These are phyloP conservation scores for Aspergillus campestris DNA, from an alignment of 495 filamentous ascomycete species.

Conservation along the genomic window DNA sequence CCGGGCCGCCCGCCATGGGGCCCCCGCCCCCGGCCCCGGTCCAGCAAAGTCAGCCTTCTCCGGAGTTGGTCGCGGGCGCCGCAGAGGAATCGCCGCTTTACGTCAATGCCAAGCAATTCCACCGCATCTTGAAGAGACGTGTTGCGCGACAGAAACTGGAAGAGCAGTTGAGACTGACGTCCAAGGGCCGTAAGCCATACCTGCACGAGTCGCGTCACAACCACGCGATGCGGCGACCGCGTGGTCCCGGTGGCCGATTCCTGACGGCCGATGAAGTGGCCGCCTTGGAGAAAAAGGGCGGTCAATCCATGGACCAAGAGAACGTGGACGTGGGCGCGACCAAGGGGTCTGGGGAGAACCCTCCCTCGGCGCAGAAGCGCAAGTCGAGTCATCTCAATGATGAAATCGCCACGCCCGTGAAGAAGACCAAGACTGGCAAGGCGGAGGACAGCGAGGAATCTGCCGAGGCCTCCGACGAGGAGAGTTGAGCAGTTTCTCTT, in stretches of 20 bases:
- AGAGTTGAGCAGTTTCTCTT: constrained; percentile 25
- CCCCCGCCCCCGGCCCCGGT: constrained; percentile 42
- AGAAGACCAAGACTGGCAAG: constrained; percentile 37
- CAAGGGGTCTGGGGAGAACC: constrained; percentile 15
- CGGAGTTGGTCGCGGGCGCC: constrained; percentile 65
- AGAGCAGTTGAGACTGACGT: constrained; percentile 81
- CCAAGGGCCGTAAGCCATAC: constrained; percentile 93
- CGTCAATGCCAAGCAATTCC: constrained; percentile 98
- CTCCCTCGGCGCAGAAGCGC: constrained; percentile 37
- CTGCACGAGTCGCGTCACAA: constrained; percentile 98
- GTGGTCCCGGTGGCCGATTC: constrained; percentile 94
- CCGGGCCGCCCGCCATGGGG: constrained; percentile 40
- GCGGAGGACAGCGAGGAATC: constrained; percentile 34
- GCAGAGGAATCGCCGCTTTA: constrained; percentile 93
- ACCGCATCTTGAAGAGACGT: constrained; percentile 88
- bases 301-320: constrained; percentile 25
- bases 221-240: constrained; percentile 92
- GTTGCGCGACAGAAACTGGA: constrained; percentile 91
- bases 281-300: constrained; percentile 61
- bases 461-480: constrained; percentile 40
- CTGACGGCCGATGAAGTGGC: constrained; percentile 97
- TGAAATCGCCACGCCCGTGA: constrained; percentile 29
- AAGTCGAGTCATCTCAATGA: constrained; percentile 43
- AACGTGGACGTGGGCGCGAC: constrained; percentile 24
- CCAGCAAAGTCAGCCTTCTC: constrained; percentile 67